Evolutionary conservation across 352 stramenopile genomes (phyloP), one percentile per base, ranked within the genome.

Genomic region (Peronospora belbahrii): DNA sequence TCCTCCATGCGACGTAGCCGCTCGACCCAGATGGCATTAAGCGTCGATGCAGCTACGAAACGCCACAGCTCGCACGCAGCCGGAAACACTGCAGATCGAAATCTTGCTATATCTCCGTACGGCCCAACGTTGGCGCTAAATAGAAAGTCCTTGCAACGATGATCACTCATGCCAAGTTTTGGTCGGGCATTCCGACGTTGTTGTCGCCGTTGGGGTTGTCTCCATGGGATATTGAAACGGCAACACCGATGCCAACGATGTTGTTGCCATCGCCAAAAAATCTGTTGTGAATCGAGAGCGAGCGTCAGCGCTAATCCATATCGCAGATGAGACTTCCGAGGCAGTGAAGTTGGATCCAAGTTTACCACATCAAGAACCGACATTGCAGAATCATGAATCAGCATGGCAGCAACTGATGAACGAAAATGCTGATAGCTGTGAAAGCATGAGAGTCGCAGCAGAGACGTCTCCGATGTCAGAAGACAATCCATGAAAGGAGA

Each of bases 331-430:
- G 14, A 4, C 34, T 18, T 20, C 43, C 1, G 42, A 31, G 6
- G 6, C 18, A 2, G 15, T 55, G 0, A 33, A 27, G 25, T 13
- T 63, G 38, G 39, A 60, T 13, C 1, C 37, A 0, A 39, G 13
- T 34, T 11, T 35, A 14, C 33, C 42, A 3, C 20, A 50, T 3
- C 50, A 36, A 52, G 43, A 53, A 20, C 64, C 59, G 19, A 63
- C 59, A 9, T 51, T 84, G 15, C 70, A 80, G 46, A 87, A 84
- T 45, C 60, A 77, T 30, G 59, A 68, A 22, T 81, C 74, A 14
- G 74, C 71, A 10, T 84, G 74, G 74, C 57, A 53, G 25, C 63
- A 60, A 33, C 56, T 49, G 11, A 42, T 65, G 4, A 66, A 45
- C 1, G 61, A 72, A 33, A 63, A 43, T 18, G 52, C 60, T 19